Evolutionary conservation across 805 yeast species (phyloP).

Genomic region (Jamesozyma rosinii): DNA sequence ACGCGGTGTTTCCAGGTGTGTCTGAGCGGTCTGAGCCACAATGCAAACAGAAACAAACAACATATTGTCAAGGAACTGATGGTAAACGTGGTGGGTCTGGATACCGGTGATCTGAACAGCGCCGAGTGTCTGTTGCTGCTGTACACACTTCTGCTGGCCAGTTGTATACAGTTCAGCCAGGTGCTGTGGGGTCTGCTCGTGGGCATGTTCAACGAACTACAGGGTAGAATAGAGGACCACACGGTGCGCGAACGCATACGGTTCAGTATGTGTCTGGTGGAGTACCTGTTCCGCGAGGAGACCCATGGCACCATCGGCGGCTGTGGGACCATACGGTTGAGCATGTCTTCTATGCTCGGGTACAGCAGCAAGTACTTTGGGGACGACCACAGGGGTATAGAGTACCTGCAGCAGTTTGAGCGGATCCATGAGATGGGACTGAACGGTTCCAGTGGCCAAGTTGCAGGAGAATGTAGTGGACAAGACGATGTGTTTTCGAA

Average conservation of each 20-base stretch:
- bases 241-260: background rate
- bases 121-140: background rate
- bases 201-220: slow-evolving; percentile 1
- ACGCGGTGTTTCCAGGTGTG: background rate
- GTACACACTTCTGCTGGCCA: background rate
- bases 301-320: too few species aligned
- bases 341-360: background rate
- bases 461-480: background rate
- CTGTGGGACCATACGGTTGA: too few species aligned
- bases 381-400: background rate
- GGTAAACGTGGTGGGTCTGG: background rate
- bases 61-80: background rate
- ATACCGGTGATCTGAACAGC: background rate
- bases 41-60: too few species aligned
- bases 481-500: background rate
- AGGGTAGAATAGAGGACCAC: background rate
- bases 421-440: background rate
- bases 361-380: background rate
- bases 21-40: background rate
- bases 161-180: background rate
- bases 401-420: background rate
- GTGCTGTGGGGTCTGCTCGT: background rate
- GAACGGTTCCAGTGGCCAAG: background rate
- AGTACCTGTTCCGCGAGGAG: background rate
- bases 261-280: background rate